Percentiles rank a stretch among this genome's conserved stretches.
Evolutionary conservation across 192 early-diverging fungal genomes (phyloP).

Genomic region (Physocladia obscura): DNA sequence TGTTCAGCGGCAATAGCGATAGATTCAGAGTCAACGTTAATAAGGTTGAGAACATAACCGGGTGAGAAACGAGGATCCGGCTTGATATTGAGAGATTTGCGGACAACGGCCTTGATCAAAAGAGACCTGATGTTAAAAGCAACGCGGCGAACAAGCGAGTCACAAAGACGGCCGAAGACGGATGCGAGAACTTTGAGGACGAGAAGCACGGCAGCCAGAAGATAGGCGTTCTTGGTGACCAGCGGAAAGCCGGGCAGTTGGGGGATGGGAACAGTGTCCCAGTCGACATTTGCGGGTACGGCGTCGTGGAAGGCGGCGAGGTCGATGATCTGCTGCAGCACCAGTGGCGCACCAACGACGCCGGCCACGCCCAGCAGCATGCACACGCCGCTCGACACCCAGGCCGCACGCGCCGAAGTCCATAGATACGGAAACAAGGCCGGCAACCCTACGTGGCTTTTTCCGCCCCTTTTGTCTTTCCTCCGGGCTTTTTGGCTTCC

Average conservation of each 20-base stretch:
- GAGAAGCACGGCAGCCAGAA: neutral
- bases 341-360: neutral
- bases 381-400: slow-evolving; percentile 1
- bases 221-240: neutral
- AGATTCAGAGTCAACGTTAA: slow-evolving; percentile 26
- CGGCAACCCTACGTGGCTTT: neutral
- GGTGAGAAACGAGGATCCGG: neutral
- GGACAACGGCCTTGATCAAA: neutral
- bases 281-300: neutral
- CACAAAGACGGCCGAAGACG: neutral
- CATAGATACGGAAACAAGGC: neutral
- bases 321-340: slow-evolving; percentile 23
- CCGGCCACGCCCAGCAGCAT: neutral
- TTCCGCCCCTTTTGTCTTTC: neutral
- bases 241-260: neutral
- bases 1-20: neutral
- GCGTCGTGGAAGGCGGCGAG: neutral
- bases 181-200: neutral
- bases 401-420: neutral
- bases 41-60: slow-evolving; percentile 28
- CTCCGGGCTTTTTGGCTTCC: neutral
- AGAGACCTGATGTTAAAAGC: slow-evolving; percentile 20
- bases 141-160: neutral
- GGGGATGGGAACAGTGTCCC: neutral
- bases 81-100: slow-evolving; percentile 3